Percentiles rank a stretch among this genome's conserved stretches.
Evolutionary conservation across 2,329 filamentous ascomycete genomes (phyloP).

Genomic region (Plenodomus lindquistii): DNA sequence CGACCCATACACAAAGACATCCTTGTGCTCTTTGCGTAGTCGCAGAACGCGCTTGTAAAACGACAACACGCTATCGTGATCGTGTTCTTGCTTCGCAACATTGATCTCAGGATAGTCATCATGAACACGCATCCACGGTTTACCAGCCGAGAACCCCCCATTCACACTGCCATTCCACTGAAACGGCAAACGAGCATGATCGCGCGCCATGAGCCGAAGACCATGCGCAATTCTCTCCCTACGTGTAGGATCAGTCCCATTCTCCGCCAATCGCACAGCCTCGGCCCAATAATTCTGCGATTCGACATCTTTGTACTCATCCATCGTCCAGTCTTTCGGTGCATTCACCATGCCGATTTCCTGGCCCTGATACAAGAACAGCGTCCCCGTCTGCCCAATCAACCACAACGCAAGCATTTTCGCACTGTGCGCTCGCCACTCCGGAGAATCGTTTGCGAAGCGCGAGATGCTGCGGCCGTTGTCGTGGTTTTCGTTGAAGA

Average conservation of each 20-base stretch:
- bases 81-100: slow-evolving; percentile 57
- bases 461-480: slow-evolving; percentile 61
- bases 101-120: slow-evolving; percentile 64
- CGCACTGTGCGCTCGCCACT: slow-evolving; percentile 46
- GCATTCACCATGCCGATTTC: slow-evolving; percentile 65
- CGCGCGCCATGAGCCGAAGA: slow-evolving; percentile 64
- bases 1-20: slow-evolving; percentile 69
- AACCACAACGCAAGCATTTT: slow-evolving; percentile 54
- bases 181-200: slow-evolving; percentile 73
- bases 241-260: slow-evolving; percentile 37
- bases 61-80: slow-evolving; percentile 58
- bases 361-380: slow-evolving; percentile 65
- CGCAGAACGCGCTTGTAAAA: slow-evolving; percentile 66
- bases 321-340: slow-evolving; percentile 54
- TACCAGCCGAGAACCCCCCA: slow-evolving; percentile 65
- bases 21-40: slow-evolving; percentile 62
- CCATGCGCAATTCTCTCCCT: slow-evolving; percentile 47
- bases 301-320: slow-evolving; percentile 69
- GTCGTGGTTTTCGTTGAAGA: slow-evolving; percentile 68
- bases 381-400: slow-evolving; percentile 54
- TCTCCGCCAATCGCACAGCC: slow-evolving; percentile 28
- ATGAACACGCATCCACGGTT: slow-evolving; percentile 73
- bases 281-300: slow-evolving; percentile 46
- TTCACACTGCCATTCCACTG: slow-evolving; percentile 67
- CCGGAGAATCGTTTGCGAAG: slow-evolving; percentile 53